These are phyloP conservation scores for Rhynchospora tenuis DNA, from an alignment of 176 grass and related monocot genomes.

Conservation along the genomic window DNA sequence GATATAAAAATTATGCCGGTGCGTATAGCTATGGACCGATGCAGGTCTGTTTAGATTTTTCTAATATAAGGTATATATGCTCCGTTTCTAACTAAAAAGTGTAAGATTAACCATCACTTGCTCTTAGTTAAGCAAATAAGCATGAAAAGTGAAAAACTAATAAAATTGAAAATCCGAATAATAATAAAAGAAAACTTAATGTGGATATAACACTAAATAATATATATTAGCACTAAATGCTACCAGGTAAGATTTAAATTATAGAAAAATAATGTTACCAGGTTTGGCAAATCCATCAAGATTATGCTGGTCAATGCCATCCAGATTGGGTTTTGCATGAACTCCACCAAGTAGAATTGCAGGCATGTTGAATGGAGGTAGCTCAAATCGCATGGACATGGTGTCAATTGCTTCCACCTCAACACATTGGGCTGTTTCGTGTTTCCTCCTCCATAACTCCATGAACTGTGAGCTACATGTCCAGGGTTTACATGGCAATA, in stretches of 20 bases:
- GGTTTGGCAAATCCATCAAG: conserved; percentile 56
- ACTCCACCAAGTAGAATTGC: conserved; percentile 73
- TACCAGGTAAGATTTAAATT: not conserved
- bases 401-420: conserved; percentile 82
- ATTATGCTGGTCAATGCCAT: conserved; percentile 35
- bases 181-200: too few species aligned
- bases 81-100: not conserved
- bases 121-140: not conserved
- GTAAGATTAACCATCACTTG: not conserved
- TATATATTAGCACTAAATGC: not conserved
- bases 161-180: too few species aligned
- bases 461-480: conserved; percentile 71
- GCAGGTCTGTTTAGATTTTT: not conserved
- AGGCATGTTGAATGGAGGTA: conserved; percentile 71
- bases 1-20: not conserved
- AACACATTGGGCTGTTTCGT: conserved; percentile 96
- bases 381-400: conserved; percentile 82
- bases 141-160: too few species aligned
- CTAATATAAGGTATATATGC: not conserved
- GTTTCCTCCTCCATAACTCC: conserved; percentile 91
- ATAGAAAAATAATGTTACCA: conserved; percentile 40
- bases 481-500: conserved; percentile 38
- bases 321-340: conserved; percentile 41
- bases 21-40: not conserved
- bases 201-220: not conserved